Percentiles rank a stretch among this genome's conserved stretches.
These are phyloP conservation scores for Chondrus crispus DNA, from an alignment of 23 red algal genomes.

Conservation along the genomic window DNA sequence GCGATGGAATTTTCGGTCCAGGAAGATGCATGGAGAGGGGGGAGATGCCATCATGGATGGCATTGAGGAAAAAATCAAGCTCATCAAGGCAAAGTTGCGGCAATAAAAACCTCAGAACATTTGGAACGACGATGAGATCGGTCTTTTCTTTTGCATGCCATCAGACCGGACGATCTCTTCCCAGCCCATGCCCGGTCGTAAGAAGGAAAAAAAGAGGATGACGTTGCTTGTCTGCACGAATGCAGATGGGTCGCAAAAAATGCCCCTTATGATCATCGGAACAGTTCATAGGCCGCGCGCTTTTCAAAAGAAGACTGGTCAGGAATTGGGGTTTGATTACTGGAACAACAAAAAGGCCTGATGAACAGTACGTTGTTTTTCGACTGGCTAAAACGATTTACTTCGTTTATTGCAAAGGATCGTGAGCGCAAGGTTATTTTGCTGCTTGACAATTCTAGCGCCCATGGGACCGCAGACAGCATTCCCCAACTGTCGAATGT, in stretches of 20 bases:
- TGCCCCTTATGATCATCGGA: neutral
- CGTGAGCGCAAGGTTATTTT: too few relatives aligned
- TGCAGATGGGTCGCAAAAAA: neutral
- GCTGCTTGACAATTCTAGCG: too few relatives aligned
- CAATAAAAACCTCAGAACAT: neutral
- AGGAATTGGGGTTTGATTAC: too few relatives aligned
- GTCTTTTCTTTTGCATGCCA: neutral
- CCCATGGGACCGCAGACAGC: too few relatives aligned
- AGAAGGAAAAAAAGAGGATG: neutral
- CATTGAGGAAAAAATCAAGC: neutral
- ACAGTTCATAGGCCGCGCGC: neutral
- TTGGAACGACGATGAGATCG: neutral
- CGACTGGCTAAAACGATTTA: too few relatives aligned
- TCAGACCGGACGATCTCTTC: neutral
- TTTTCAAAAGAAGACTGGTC: neutral
- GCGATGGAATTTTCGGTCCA: neutral
- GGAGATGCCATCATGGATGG: neutral
- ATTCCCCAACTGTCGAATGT: too few relatives aligned
- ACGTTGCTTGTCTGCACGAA: neutral
- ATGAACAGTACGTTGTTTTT: too few relatives aligned
- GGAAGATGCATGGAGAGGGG: neutral
- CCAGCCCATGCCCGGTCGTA: neutral
- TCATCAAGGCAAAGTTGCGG: neutral
- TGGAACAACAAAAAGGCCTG: too few relatives aligned
- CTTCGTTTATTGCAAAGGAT: too few relatives aligned